Evolutionary conservation across 2,329 filamentous ascomycete species (phyloP).

Genomic region (Diplocarpon mali): DNA sequence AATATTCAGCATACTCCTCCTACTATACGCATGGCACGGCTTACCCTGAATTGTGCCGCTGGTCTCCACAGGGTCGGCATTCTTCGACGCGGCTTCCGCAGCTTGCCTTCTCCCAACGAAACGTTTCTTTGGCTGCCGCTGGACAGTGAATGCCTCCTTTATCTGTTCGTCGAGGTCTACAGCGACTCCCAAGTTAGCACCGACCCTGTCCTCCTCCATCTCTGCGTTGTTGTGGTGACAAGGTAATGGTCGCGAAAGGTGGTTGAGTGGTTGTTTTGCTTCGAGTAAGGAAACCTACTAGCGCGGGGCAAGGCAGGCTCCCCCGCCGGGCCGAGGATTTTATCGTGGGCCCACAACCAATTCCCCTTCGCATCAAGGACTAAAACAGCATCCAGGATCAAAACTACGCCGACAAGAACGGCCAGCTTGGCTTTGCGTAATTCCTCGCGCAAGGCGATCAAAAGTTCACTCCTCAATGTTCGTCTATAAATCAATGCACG

Average conservation of each 20-base stretch:
- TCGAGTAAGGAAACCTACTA: not conserved
- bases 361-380: no score
- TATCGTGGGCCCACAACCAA: no score
- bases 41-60: slow-evolving; percentile 59
- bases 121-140: slow-evolving; percentile 74
- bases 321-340: no score
- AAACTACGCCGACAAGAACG: no score
- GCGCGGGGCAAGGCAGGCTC: no score
- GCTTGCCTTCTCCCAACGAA: slow-evolving; percentile 80
- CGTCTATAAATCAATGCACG: no score
- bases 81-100: slow-evolving; percentile 41
- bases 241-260: not conserved
- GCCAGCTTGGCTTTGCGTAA: no score
- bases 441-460: no score
- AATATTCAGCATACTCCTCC: slow-evolving; percentile 12
- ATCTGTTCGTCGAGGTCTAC: slow-evolving; percentile 50
- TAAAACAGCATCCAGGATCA: no score
- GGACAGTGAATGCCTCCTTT: slow-evolving; percentile 33
- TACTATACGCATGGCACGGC: slow-evolving; percentile 6
- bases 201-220: slow-evolving; percentile 69
- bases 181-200: slow-evolving; percentile 59
- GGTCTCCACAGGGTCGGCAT: slow-evolving; percentile 35
- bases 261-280: not conserved
- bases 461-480: no score
- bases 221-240: not conserved